These are phyloP conservation scores for Wickerhamomyces hampshirensis DNA, from an alignment of 805 yeast species.

Conservation along the genomic window DNA sequence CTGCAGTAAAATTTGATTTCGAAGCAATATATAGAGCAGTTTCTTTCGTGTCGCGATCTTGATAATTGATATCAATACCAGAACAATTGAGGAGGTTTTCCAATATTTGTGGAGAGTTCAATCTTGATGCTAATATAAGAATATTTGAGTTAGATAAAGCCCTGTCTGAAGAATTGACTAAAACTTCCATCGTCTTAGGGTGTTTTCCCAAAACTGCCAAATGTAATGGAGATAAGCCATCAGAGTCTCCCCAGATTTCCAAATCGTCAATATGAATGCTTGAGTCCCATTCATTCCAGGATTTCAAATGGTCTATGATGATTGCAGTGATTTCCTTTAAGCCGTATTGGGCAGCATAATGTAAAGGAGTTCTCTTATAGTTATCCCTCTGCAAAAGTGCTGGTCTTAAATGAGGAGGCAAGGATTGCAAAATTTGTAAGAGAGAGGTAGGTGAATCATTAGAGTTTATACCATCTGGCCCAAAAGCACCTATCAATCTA, in stretches of 20 bases:
- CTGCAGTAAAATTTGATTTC: constrained; percentile 49
- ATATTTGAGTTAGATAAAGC: constrained; percentile 49
- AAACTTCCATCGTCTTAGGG: constrained; percentile 62
- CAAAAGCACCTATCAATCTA: constrained; percentile 48
- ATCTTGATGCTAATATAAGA: constrained; percentile 54
- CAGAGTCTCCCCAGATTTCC: constrained; percentile 63
- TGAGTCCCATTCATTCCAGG: constrained; percentile 56
- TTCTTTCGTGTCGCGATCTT: constrained; percentile 59
- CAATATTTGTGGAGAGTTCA: constrained; percentile 56
- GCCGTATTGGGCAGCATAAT: constrained; percentile 87
- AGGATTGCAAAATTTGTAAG: constrained; percentile 48
- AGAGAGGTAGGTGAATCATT: constrained; percentile 57
- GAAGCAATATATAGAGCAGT: constrained; percentile 82
- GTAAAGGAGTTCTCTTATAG: constrained; percentile 80
- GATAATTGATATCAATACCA: constrained; percentile 60
- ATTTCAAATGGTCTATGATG: constrained; percentile 48
- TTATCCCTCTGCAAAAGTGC: constrained; percentile 65
- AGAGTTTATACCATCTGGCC: constrained; percentile 59
- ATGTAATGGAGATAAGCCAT: constrained; percentile 75
- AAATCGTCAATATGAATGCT: constrained; percentile 51
- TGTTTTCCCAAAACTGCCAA: constrained; percentile 80
- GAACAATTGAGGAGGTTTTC: constrained; percentile 46
- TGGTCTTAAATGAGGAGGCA: constrained; percentile 50
- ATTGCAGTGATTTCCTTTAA: constrained; percentile 56
- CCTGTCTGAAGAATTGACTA: constrained; percentile 42